Percentiles rank a stretch among this genome's conserved stretches.
Conservation (phyloP, 352 stramenopile species). For the Globisporangium mamillatum region DNA sequence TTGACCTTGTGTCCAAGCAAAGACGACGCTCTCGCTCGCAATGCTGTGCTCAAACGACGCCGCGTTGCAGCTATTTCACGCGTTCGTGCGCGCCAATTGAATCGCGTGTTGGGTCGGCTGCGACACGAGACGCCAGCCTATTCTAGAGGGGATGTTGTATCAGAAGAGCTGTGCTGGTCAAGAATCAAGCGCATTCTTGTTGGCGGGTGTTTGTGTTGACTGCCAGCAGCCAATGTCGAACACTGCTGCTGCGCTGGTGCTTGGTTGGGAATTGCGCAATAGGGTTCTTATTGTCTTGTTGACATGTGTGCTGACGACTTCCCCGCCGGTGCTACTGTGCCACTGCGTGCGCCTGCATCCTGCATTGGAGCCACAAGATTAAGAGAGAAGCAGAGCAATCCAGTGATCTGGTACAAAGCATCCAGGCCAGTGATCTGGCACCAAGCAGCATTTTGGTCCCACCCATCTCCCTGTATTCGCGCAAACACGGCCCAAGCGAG, state of each 20-base stretch:
- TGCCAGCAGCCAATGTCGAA: not conserved
- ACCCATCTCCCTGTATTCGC: not conserved
- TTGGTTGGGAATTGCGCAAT: not conserved
- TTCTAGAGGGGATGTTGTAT: not conserved
- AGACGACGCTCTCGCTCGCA: not conserved
- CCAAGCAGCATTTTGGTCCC: not conserved
- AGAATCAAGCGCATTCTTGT: not conserved
- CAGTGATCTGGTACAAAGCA: not conserved
- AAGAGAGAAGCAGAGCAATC: not conserved
- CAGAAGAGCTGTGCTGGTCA: not conserved
- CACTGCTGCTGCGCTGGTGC: not conserved
- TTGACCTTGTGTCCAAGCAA: not conserved
- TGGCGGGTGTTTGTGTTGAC: not conserved
- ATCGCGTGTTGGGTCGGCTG: not conserved
- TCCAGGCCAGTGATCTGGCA: not conserved
- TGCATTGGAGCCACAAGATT: not conserved
- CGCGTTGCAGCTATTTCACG: not conserved
- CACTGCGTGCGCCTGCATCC: too few relatives aligned
- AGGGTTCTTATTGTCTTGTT: not conserved
- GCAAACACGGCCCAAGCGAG: not conserved
- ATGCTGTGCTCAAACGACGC: not conserved
- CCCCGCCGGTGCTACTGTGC: not conserved
- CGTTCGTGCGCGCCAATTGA: not conserved
- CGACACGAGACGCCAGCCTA: not conserved
- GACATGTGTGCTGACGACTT: not conserved